Conservation (phyloP, 83 land plant species). For the Picea abies region DNA sequence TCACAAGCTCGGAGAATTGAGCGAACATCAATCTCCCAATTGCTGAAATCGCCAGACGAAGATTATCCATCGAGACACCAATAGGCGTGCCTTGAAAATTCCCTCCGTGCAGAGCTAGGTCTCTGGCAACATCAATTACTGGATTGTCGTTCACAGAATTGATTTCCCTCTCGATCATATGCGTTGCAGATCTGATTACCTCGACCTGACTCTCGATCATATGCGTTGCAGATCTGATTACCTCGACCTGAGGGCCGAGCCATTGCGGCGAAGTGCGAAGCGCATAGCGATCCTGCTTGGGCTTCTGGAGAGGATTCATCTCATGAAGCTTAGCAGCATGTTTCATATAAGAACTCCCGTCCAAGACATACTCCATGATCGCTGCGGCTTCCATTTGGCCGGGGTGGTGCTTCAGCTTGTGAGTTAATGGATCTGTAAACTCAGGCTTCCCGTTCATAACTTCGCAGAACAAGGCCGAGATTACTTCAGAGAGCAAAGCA, state of each 20-base stretch:
- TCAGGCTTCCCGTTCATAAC: conserved; percentile 31
- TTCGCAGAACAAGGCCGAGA: conserved; percentile 23
- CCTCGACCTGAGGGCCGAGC: conserved; percentile 65
- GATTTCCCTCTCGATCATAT: conserved; percentile 60
- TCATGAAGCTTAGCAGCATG: conserved; percentile 9
- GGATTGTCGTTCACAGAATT: conserved; percentile 73
- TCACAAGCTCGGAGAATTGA: conserved; percentile 69
- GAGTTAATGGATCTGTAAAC: conserved; percentile 25
- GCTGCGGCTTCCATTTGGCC: conserved; percentile 43
- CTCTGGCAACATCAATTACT: conserved; percentile 40
- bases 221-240: too few relatives aligned
- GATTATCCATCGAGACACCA: conserved; percentile 78
- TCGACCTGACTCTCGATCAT: too few relatives aligned
- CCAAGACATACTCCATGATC: conserved; percentile 25
- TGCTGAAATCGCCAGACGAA: conserved; percentile 55
- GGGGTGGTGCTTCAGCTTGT: conserved; percentile 31
- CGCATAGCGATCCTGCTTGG: conserved; percentile 29
- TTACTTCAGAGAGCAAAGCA: conserved; percentile 20
- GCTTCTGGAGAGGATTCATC: conserved; percentile 29
- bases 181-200: conserved; percentile 46
- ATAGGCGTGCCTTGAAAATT: conserved; percentile 81
- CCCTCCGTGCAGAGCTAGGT: conserved; percentile 66
- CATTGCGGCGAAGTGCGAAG: conserved; percentile 38
- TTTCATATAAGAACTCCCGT: conserved; percentile 13
- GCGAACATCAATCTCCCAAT: conserved; percentile 76